These are phyloP conservation scores for Panus rudis DNA, from an alignment of 768 basidiomycete species.

Conservation along the genomic window DNA sequence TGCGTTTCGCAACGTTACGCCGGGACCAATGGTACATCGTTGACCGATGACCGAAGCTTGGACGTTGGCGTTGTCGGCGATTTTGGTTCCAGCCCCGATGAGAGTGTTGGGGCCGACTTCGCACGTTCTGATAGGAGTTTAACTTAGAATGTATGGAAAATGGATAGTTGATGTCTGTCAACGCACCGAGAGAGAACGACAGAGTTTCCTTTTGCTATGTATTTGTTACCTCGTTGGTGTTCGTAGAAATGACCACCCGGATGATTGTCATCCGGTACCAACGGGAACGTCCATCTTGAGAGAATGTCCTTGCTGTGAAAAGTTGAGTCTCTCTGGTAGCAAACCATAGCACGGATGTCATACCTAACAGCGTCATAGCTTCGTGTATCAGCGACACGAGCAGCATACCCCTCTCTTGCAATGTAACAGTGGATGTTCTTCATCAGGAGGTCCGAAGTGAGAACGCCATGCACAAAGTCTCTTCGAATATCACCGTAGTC, in stretches of 20 bases:
- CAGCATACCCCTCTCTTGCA: conserved; percentile 84
- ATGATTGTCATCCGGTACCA: conserved; percentile 92
- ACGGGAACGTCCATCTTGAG: conserved; percentile 89
- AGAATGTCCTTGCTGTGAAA: conserved; percentile 82
- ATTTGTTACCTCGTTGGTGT: conserved; percentile 82
- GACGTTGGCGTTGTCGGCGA: conserved; percentile 63
- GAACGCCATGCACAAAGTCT: conserved; percentile 91
- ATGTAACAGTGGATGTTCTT: conserved; percentile 92
- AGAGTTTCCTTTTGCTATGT: conserved; percentile 72
- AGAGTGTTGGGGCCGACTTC: conserved; percentile 77
- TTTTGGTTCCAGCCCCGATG: conserved; percentile 70
- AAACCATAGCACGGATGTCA: conserved; percentile 4
- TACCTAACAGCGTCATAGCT: conserved; percentile 89
- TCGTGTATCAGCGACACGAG: conserved; percentile 87
- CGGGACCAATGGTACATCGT: conserved; percentile 65
- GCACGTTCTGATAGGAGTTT: conserved; percentile 52
- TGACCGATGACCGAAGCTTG: conserved; percentile 72
- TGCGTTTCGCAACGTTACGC: conserved; percentile 61
- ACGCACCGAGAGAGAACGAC: conserved; percentile 78
- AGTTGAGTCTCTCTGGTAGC: background rate
- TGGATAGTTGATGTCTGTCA: background rate
- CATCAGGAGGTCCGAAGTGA: conserved; percentile 91
- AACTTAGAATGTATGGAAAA: background rate
- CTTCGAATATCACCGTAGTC: conserved; percentile 89
- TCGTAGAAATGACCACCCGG: conserved; percentile 80